Evolutionary conservation across 78 protist genomes (phyloP).

Genomic region (slime mould (Dictyostelium discoideum)): dicty_2.7 NC_007089.4:1651001-1651500

Average conservation of each 20-base stretch:
- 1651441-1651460: neutral
- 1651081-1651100: neutral
- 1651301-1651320: neutral
- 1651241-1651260: neutral
- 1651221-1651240: too few species aligned
- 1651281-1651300: neutral
- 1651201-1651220: too few species aligned
- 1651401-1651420: neutral
- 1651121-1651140: neutral
- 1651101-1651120: neutral
- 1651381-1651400: neutral
- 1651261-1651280: neutral
- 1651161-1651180: neutral
- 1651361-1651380: neutral
- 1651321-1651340: too few species aligned
- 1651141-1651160: neutral
- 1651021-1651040: neutral
- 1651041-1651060: neutral
- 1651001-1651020: neutral
- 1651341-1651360: too few species aligned
- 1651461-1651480: neutral
- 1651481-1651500: conserved; percentile 23
- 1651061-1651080: neutral
- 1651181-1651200: neutral
- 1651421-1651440: neutral